phyloP scores from a whole-genome alignment of 371 early-diverging fungal genomes.

The Chytridiales sp. region DNA sequence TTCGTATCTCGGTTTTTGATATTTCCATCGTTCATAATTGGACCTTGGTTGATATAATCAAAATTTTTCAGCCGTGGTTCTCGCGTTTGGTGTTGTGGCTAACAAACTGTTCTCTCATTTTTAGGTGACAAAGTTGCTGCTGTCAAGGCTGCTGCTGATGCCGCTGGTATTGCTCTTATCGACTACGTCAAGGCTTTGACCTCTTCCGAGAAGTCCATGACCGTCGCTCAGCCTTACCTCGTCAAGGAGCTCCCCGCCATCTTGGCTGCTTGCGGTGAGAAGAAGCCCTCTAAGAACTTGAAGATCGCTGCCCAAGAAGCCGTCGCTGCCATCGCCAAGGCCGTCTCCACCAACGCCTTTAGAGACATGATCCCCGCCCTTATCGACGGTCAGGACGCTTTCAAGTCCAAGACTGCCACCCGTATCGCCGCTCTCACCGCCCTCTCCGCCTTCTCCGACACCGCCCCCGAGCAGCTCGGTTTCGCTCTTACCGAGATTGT shows the following conservation, averaged over 20 bases:
- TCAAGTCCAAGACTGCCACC: constrained; percentile 18
- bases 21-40: too few species aligned
- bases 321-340: constrained; percentile 24
- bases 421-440: constrained; percentile 63
- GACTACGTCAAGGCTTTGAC: constrained; percentile 17
- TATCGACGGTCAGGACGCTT: constrained; percentile 42
- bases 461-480: constrained; percentile 50
- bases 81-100: background rate
- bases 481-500: constrained; percentile 45
- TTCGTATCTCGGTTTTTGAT: too few species aligned
- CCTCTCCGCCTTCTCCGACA: constrained; percentile 58
- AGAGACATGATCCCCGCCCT: constrained; percentile 57
- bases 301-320: constrained; percentile 17
- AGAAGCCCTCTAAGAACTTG: constrained; percentile 29
- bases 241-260: constrained; percentile 32
- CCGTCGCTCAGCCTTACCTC: constrained; percentile 34
- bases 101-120: background rate
- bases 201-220: constrained; percentile 20
- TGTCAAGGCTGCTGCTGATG: constrained; percentile 40
- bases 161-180: constrained; percentile 28
- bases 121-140: constrained; percentile 45
- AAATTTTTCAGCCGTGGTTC: background rate
- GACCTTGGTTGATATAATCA: background rate
- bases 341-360: constrained; percentile 39
- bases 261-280: constrained; percentile 32